Conservation (phyloP, 345 rosid species). For the Noccaea caerulescens region DNA sequence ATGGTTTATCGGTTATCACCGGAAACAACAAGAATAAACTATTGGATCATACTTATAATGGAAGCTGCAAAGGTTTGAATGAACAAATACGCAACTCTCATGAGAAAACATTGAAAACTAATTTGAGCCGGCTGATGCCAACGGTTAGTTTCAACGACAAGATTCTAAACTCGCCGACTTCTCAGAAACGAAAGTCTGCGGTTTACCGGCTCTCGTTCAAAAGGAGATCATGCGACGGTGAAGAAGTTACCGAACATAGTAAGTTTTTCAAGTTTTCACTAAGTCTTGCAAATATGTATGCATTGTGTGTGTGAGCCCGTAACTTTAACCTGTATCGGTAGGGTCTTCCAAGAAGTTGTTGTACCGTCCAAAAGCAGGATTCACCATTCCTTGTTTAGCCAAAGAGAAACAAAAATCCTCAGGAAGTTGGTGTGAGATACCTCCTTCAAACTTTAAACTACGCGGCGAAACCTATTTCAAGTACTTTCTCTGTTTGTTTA, state of each 20-base stretch:
- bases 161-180: slow-evolving; percentile 36
- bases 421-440: slow-evolving; percentile 69
- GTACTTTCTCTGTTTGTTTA: slow-evolving; percentile 39
- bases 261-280: slow-evolving; percentile 33
- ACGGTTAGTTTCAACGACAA: slow-evolving; percentile 49
- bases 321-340: slow-evolving; percentile 13
- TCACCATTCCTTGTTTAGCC: slow-evolving; percentile 51
- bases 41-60: slow-evolving; percentile 32
- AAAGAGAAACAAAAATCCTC: slow-evolving; percentile 53
- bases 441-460: slow-evolving; percentile 70
- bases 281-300: not conserved
- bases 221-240: slow-evolving; percentile 71
- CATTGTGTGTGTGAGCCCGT: not conserved
- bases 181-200: slow-evolving; percentile 55
- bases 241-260: slow-evolving; percentile 57
- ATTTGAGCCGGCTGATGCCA: slow-evolving; percentile 41
- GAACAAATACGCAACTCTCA: slow-evolving; percentile 30
- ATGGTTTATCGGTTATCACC: slow-evolving; percentile 24
- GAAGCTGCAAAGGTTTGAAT: slow-evolving; percentile 40
- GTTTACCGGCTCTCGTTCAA: slow-evolving; percentile 66
- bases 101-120: slow-evolving; percentile 37
- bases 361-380: slow-evolving; percentile 67
- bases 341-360: slow-evolving; percentile 62
- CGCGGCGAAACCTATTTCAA: slow-evolving; percentile 71
- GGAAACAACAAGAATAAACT: slow-evolving; percentile 38